phyloP scores from a whole-genome alignment of 495 filamentous ascomycete species.

The Trichoderma virens region DNA sequence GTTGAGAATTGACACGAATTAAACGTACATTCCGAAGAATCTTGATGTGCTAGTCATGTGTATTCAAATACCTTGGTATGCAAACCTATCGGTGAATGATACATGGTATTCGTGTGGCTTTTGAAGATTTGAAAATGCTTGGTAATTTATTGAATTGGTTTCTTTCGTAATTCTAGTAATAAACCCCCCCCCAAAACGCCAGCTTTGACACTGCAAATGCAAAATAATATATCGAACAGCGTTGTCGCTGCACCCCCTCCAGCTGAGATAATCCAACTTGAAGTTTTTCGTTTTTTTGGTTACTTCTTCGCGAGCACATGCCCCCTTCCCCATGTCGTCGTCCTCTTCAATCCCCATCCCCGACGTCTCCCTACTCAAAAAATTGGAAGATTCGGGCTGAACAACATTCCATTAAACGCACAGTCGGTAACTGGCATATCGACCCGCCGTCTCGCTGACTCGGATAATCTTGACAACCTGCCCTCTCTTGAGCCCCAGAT shows the following conservation, averaged over 20 bases:
- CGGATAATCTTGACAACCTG: slow-evolving; percentile 98
- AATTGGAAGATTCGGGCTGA: slow-evolving; percentile 8
- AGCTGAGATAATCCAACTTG: not conserved
- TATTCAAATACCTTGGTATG: too few species aligned
- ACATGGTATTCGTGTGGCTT: too few species aligned
- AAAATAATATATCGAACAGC: slow-evolving; percentile 4
- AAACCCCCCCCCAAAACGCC: not conserved
- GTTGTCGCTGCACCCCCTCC: not conserved
- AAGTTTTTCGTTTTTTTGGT: not conserved
- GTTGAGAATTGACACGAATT: not conserved
- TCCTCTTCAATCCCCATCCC: not conserved
- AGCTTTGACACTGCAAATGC: slow-evolving; percentile 9
- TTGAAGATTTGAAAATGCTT: not conserved
- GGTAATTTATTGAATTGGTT: not conserved
- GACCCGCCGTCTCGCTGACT: slow-evolving; percentile 66
- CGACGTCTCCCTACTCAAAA: not conserved
- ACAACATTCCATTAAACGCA: too few species aligned
- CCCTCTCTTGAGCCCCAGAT: slow-evolving; percentile 82
- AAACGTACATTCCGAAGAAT: not conserved
- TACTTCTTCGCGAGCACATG: not conserved
- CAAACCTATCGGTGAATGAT: too few species aligned
- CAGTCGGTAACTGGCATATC: slow-evolving; percentile 66
- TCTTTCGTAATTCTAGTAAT: slow-evolving; percentile 2
- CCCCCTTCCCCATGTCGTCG: not conserved
- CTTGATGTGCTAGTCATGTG: not conserved